phyloP scores from a whole-genome alignment of 805 yeast genomes.

The Lipomyces starkeyi region DNA sequence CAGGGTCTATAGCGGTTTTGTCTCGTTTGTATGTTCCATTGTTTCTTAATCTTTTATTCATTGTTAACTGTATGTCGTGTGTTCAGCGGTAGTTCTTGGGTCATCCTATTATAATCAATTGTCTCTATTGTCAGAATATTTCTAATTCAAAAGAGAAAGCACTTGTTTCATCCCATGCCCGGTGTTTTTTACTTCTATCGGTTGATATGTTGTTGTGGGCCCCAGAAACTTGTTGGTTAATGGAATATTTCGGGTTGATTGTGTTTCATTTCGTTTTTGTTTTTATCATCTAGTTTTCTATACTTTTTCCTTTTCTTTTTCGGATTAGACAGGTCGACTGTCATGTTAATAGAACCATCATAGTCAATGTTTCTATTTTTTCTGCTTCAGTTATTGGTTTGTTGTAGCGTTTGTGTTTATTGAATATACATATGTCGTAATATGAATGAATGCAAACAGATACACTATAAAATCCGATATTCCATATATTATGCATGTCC shows the following conservation, averaged over 20 bases:
- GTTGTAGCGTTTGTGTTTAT: not conserved
- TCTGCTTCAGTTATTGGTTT: not conserved
- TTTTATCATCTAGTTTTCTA: not conserved
- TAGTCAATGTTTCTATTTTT: constrained; percentile 6
- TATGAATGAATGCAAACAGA: not conserved
- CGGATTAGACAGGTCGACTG: constrained; percentile 1
- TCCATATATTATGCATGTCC: not conserved
- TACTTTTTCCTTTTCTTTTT: not conserved
- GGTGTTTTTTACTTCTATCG: constrained; percentile 8
- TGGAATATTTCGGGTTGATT: not conserved
- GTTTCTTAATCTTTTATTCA: not conserved
- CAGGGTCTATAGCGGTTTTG: not conserved
- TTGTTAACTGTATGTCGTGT: not conserved
- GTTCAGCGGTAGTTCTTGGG: not conserved
- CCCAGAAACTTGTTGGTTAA: not conserved
- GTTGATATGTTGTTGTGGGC: not conserved
- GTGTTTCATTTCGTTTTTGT: constrained; percentile 1
- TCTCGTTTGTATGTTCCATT: not conserved
- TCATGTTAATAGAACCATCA: not conserved
- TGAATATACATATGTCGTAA: not conserved
- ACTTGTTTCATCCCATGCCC: not conserved
- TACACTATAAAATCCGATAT: too few species aligned
- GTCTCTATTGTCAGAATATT: constrained; percentile 1
- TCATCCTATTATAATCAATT: constrained; percentile 7
- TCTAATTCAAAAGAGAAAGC: not conserved